phyloP scores from a whole-genome alignment of 225 moss, liverwort and hornwort species.

The Marchantia paleacea region DNA sequence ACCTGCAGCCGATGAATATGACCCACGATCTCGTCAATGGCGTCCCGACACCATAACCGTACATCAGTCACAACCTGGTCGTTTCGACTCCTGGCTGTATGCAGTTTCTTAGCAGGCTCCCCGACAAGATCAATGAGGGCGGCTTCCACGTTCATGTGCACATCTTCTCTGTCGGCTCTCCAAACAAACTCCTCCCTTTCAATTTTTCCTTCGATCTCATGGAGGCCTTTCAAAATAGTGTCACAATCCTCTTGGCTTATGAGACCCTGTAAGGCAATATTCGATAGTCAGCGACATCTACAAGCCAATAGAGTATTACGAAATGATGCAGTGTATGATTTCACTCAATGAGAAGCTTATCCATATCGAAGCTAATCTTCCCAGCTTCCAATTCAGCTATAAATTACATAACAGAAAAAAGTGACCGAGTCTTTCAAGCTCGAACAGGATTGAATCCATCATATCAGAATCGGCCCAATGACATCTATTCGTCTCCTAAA shows the following conservation, averaged over 20 bases:
- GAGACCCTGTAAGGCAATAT: constrained; percentile 49
- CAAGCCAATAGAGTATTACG: too few relatives aligned
- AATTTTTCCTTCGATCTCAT: constrained; percentile 73
- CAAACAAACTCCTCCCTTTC: constrained; percentile 73
- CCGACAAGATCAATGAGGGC: constrained; percentile 88
- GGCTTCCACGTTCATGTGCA: constrained; percentile 99
- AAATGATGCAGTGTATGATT: too few relatives aligned
- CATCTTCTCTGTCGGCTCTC: constrained; percentile 99
- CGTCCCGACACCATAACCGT: constrained; percentile 95
- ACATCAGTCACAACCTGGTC: constrained; percentile 98
- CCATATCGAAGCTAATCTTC: too few relatives aligned
- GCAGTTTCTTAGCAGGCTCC: constrained; percentile 91
- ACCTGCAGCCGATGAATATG: constrained; percentile 74
- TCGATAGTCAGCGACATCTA: not conserved
- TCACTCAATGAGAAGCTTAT: too few relatives aligned
- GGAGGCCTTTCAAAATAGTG: constrained; percentile 66
- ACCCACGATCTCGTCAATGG: constrained; percentile 57
- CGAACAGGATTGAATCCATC: too few relatives aligned
- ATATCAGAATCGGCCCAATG: too few relatives aligned
- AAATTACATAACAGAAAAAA: too few relatives aligned
- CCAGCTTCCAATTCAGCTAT: too few relatives aligned
- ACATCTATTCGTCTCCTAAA: too few relatives aligned
- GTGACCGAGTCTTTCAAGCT: too few relatives aligned
- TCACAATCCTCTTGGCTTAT: constrained; percentile 74
- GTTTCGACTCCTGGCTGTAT: constrained; percentile 93